phyloP scores from a whole-genome alignment of 2,329 filamentous ascomycete genomes.

The Xylaria digitata region DNA sequence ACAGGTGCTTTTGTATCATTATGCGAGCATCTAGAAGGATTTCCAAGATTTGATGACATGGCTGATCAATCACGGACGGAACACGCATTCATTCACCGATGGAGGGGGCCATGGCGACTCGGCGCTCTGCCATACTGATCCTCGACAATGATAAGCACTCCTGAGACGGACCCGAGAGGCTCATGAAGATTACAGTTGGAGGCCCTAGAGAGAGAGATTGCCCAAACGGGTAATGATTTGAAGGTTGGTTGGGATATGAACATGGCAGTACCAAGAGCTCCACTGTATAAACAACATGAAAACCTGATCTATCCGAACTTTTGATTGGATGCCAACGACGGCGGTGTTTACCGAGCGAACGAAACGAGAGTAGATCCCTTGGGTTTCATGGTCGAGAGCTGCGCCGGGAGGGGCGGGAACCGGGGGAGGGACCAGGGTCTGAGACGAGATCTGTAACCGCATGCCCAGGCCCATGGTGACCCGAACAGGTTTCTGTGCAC shows the following conservation, averaged over 20 bases:
- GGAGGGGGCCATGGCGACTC: slow-evolving; percentile 24
- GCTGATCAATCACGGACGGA: slow-evolving; percentile 24
- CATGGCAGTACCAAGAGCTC: slow-evolving; percentile 30
- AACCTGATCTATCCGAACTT: slow-evolving; percentile 1
- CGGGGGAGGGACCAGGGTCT: slow-evolving; percentile 45
- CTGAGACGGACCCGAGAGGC: slow-evolving; percentile 42
- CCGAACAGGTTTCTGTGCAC: not conserved
- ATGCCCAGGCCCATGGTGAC: not conserved
- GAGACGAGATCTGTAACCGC: slow-evolving; percentile 49
- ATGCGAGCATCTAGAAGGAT: slow-evolving; percentile 20
- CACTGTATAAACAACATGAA: slow-evolving; percentile 17
- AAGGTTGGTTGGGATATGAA: slow-evolving; percentile 24
- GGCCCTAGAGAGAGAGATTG: slow-evolving; percentile 1
- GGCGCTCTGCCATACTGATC: slow-evolving; percentile 39
- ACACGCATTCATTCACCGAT: slow-evolving; percentile 29
- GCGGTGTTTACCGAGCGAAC: slow-evolving; percentile 27
- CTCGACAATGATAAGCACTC: slow-evolving; percentile 42
- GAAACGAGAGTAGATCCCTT: slow-evolving; percentile 42
- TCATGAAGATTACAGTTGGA: slow-evolving; percentile 9
- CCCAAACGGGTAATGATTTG: slow-evolving; percentile 17
- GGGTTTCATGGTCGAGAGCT: slow-evolving; percentile 34
- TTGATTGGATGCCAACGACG: slow-evolving; percentile 24
- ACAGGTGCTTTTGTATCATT: slow-evolving; percentile 44
- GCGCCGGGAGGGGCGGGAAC: slow-evolving; percentile 38
- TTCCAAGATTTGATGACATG: slow-evolving; percentile 1